Conservation (phyloP, 352 stramenopile species). For the Albugo candida region DNA sequence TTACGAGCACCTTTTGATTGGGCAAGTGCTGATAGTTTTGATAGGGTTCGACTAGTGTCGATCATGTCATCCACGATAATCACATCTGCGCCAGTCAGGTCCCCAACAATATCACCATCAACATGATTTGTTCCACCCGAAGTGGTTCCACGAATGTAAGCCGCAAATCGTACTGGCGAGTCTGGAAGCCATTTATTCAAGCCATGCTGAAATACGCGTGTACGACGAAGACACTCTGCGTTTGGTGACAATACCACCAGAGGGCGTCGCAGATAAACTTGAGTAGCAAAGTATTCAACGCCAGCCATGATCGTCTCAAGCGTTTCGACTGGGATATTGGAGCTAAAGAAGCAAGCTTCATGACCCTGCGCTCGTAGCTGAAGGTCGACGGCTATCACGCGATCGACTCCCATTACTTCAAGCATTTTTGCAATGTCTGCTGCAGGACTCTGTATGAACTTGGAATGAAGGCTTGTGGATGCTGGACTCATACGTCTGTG, state of each 20-base stretch:
- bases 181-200: constrained; percentile 78
- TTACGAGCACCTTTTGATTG: constrained; percentile 69
- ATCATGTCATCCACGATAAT: constrained; percentile 87
- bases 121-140: constrained; percentile 1
- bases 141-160: constrained; percentile 46
- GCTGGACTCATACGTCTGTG: constrained; percentile 71
- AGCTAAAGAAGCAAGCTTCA: constrained; percentile 85
- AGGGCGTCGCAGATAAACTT: constrained; percentile 55
- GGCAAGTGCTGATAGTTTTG: constrained; percentile 61
- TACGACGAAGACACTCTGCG: constrained; percentile 62
- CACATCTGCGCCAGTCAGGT: constrained; percentile 75
- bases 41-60: constrained; percentile 68
- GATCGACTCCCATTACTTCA: constrained; percentile 87
- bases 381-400: constrained; percentile 85
- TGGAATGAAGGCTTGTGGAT: constrained; percentile 80
- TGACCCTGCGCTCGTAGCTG: constrained; percentile 79
- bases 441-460: constrained; percentile 79
- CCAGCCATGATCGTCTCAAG: constrained; percentile 82
- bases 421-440: constrained; percentile 85
- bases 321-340: constrained; percentile 79
- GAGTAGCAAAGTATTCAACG: constrained; percentile 82
- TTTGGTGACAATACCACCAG: constrained; percentile 81
- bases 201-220: constrained; percentile 68
- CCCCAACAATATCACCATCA: constrained; percentile 68
- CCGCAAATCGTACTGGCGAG: constrained; percentile 53